Evolutionary conservation across 352 stramenopile species (phyloP), one percentile per base, ranked within the genome.

Genomic region (Pythium folliculosum): DNA sequence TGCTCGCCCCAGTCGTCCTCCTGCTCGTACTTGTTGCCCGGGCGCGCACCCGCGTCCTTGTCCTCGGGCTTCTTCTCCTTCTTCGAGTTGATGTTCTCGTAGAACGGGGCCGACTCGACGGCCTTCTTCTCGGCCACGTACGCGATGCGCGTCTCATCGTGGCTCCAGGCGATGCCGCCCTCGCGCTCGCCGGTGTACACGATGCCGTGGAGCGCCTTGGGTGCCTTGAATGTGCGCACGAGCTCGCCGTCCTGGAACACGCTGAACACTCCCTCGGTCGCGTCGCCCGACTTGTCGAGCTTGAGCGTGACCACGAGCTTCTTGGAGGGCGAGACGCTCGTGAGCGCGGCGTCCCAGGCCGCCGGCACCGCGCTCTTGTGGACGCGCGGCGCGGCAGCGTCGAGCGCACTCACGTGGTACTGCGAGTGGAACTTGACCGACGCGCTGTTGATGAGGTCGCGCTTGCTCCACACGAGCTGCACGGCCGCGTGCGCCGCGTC

Each of bases 1-100:
- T 90, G 86, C 70, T 96, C 89, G 19, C 89, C 89, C 84, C 86
- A 95, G 64, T 96, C 88, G 22, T 92, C 81, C 38, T 90, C 66
- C 38, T 81, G 78, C 48, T 88, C 78, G 62, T 86, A 96, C 71
- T 94, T 89, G 57, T 67, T 67, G 8, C 82, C 81, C 13, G 76
- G 73, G 5, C 78, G 47, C 13, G 64, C 58, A 0, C n/a, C n/a
- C n/a, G 56, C 25, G 32, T 49, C 52, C 12, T 77, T 68, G 27
- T 61, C 65, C 12, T 78, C 65, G 2, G 67, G 19, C 17, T 70
- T 74, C 16, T 50, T 63, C 17, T 76, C 62, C 19, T 60, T 63
- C 37, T 80, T 79, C 19, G 67, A 69, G 59, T 91, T 90, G 6
- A 82, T 71, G 45, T 90, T 86, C 30, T 81, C 73, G 65, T 72